phyloP scores from a whole-genome alignment of 2,329 filamentous ascomycete species.

The Alternaria ventricosa region DNA sequence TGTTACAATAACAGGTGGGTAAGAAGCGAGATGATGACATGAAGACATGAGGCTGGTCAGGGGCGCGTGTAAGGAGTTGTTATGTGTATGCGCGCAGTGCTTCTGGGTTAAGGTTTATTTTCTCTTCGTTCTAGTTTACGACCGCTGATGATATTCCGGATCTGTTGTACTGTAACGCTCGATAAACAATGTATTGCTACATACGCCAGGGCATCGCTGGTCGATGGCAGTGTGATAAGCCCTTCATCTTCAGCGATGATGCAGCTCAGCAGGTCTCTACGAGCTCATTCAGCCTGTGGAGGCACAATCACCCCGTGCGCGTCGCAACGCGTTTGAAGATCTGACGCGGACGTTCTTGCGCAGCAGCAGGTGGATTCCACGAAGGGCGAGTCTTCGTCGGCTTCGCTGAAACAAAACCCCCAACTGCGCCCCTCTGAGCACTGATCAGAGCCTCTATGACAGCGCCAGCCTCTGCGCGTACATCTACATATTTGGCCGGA shows the following conservation, averaged over 20 bases:
- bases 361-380: not conserved
- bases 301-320: not conserved
- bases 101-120: not conserved
- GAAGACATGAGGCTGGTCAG: not conserved
- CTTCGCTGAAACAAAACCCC: not conserved
- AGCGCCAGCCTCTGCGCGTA: slow-evolving; percentile 29
- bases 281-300: not conserved
- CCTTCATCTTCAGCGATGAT: not conserved
- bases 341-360: not conserved
- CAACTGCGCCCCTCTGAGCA: not conserved
- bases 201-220: not conserved
- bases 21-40: not conserved
- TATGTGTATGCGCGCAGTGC: not conserved
- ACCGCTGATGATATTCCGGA: not conserved
- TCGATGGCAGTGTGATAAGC: not conserved
- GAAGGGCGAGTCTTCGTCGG: not conserved
- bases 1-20: not conserved
- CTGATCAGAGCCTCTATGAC: slow-evolving; percentile 22
- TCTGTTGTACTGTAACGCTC: accelerated
- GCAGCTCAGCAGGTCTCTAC: not conserved
- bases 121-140: not conserved
- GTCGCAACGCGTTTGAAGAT: not conserved
- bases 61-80: not conserved
- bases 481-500: slow-evolving; percentile 34
- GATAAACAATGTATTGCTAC: not conserved